These are phyloP conservation scores for Neonectria hederae DNA, from an alignment of 2,329 filamentous ascomycete species.

Conservation along the genomic window DNA sequence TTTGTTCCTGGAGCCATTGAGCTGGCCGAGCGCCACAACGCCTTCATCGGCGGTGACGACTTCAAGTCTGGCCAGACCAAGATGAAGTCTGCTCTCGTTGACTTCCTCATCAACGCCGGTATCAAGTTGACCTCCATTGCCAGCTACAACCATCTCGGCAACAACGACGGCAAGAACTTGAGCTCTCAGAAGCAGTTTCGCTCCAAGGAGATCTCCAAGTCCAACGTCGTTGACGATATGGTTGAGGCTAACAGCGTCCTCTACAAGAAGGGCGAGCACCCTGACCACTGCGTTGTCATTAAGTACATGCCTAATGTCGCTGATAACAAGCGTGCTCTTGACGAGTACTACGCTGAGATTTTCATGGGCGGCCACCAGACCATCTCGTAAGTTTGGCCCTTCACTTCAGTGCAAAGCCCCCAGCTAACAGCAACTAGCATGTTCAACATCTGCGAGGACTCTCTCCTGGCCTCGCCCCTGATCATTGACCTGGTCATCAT, in stretches of 20 bases:
- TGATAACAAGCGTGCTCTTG: conserved; percentile 97
- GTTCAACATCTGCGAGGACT: conserved; percentile 99
- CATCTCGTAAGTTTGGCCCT: conserved; percentile 70
- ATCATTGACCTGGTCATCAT: conserved; percentile 97
- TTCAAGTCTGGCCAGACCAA: conserved; percentile 99
- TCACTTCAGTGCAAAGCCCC: background rate
- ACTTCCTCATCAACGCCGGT: conserved; percentile 97
- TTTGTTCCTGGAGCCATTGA: conserved; percentile 94
- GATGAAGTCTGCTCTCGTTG: conserved; percentile 99
- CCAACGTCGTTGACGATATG: conserved; percentile 99
- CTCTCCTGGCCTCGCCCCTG: conserved; percentile 90
- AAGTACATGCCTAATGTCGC: conserved; percentile 99
- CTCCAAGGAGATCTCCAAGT: conserved; percentile 99
- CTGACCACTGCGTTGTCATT: conserved; percentile 98
- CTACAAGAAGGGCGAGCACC: conserved; percentile 92
- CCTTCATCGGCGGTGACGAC: conserved; percentile 97
- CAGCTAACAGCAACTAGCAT: conserved; percentile 63
- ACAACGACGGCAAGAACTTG: conserved; percentile 99
- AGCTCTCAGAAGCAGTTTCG: conserved; percentile 98
- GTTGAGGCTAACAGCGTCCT: conserved; percentile 93
- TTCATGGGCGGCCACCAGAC: conserved; percentile 99
- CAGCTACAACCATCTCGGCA: conserved; percentile 98
- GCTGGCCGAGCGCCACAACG: conserved; percentile 84
- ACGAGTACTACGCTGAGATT: conserved; percentile 99
- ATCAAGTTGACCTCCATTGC: conserved; percentile 99